A percentile compares a stretch with the other conserved stretches of the same genome.
These are phyloP conservation scores for Bondarzewia mesenterica DNA, from an alignment of 1,284 basidiomycete species.

Conservation along the genomic window DNA sequence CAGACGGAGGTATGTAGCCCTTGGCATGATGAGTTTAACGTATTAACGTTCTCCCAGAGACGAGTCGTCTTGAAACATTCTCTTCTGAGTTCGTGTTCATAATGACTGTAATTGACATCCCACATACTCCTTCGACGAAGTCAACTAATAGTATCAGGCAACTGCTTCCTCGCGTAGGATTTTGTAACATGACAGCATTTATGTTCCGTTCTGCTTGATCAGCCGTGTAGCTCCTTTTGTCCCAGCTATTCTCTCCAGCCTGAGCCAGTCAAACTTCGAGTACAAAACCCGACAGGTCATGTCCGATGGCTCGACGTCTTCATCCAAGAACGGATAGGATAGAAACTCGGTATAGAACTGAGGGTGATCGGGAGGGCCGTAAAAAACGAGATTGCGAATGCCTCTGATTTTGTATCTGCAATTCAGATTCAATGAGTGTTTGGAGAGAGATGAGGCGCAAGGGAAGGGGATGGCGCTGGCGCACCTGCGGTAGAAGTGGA, in stretches of 20 bases:
- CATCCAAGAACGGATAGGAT: conserved; percentile 79
- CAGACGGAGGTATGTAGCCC: conserved; percentile 25
- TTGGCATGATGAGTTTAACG: too few species aligned
- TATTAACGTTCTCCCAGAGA: not conserved
- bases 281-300: conserved; percentile 75
- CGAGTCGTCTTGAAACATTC: not conserved
- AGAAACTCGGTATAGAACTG: conserved; percentile 89
- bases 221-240: conserved; percentile 44
- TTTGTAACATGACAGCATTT: conserved; percentile 5
- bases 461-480: conserved; percentile 11
- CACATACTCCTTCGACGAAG: too few species aligned
- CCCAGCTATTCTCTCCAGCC: conserved; percentile 74
- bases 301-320: conserved; percentile 72
- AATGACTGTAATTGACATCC: too few species aligned
- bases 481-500: conserved; percentile 93
- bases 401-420: conserved; percentile 87
- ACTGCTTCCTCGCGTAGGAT: too few species aligned
- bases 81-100: too few species aligned
- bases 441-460: conserved; percentile 4
- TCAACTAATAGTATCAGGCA: too few species aligned
- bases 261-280: conserved; percentile 84
- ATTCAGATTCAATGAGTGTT: not conserved
- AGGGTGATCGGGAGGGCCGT: conserved; percentile 84
- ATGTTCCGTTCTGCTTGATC: conserved; percentile 21
- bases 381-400: conserved; percentile 89